Percentiles rank a stretch among this genome's conserved stretches.
phyloP scores from a whole-genome alignment of 495 filamentous ascomycete species.

The Xylona heveae region DNA sequence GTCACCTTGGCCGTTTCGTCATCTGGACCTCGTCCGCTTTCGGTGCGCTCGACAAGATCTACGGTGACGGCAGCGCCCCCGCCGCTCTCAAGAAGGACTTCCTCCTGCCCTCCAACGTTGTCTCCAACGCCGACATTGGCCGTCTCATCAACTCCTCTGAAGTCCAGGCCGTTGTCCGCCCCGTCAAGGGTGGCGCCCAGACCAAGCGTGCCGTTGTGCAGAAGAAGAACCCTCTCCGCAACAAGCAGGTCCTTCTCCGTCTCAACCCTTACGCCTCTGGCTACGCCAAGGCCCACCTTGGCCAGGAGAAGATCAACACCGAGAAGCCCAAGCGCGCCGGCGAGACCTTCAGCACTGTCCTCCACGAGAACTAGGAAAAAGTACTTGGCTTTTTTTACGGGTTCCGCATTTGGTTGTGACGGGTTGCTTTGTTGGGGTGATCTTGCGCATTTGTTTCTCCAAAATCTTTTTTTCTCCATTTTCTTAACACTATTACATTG shows the following conservation, averaged over 20 bases:
- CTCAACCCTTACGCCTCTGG: constrained; percentile 91
- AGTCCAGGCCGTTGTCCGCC: constrained; percentile 81
- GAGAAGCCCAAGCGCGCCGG: constrained; percentile 28
- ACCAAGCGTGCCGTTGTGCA: constrained; percentile 82
- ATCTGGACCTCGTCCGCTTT: constrained; percentile 97
- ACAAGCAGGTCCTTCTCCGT: constrained; percentile 91
- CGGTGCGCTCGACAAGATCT: constrained; percentile 85
- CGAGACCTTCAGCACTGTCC: constrained; percentile 27
- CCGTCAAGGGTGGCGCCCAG: constrained; percentile 67
- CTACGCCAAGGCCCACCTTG: constrained; percentile 66
- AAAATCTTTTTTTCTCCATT: too few relatives aligned
- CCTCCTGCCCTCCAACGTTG: constrained; percentile 72
- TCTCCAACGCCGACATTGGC: constrained; percentile 78
- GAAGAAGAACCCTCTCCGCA: constrained; percentile 99
- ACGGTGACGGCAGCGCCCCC: constrained; percentile 69
- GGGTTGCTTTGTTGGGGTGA: too few relatives aligned
- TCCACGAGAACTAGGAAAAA: constrained; percentile 34
- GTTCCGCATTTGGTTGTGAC: too few relatives aligned
- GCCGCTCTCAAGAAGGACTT: constrained; percentile 94
- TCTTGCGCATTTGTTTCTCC: too few relatives aligned
- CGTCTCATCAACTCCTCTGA: constrained; percentile 98
- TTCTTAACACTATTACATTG: too few relatives aligned
- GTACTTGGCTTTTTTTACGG: too few relatives aligned
- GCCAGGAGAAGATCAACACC: constrained; percentile 32
- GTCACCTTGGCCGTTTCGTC: constrained; percentile 96